A percentile compares a stretch with the other conserved stretches of the same genome.
phyloP scores from a whole-genome alignment of 257 asterid genomes.

The Primulina huaijiensis region DNA sequence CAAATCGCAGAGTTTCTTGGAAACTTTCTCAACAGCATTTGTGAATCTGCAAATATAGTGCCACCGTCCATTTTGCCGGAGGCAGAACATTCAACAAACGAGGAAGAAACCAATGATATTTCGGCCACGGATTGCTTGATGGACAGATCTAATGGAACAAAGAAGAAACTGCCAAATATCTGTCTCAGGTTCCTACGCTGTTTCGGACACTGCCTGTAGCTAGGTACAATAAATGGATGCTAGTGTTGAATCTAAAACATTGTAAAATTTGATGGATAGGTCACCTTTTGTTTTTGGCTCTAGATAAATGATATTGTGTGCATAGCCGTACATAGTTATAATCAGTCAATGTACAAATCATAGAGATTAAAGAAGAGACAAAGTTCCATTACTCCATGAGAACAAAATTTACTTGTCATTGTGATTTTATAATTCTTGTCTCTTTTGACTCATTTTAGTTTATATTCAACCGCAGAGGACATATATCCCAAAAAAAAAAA shows the following conservation, averaged over 20 bases:
- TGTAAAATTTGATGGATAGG: neutral
- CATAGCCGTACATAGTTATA: neutral
- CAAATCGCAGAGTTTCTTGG: conserved; percentile 42
- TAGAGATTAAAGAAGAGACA: neutral
- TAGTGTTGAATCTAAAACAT: neutral
- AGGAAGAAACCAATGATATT: conserved; percentile 27
- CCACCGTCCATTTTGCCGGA: conserved; percentile 18
- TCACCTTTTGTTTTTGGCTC: neutral
- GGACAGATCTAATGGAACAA: conserved; percentile 26
- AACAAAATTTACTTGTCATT: neutral
- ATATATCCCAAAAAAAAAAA: no score
- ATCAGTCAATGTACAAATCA: neutral
- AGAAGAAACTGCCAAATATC: conserved; percentile 22
- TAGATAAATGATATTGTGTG: neutral
- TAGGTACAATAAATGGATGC: neutral
- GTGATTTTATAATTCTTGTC: neutral
- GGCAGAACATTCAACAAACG: conserved; percentile 25
- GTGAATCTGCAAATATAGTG: conserved; percentile 15
- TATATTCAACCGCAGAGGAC: no score
- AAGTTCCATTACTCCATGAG: neutral
- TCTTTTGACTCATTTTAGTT: neutral
- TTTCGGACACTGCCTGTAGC: conserved; percentile 17
- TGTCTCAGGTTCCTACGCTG: conserved; percentile 30
- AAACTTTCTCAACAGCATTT: conserved; percentile 28
- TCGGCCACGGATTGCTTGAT: conserved; percentile 34